phyloP scores from a whole-genome alignment of 2,329 filamentous ascomycete species.

The Pseudopithomyces maydicus region DNA sequence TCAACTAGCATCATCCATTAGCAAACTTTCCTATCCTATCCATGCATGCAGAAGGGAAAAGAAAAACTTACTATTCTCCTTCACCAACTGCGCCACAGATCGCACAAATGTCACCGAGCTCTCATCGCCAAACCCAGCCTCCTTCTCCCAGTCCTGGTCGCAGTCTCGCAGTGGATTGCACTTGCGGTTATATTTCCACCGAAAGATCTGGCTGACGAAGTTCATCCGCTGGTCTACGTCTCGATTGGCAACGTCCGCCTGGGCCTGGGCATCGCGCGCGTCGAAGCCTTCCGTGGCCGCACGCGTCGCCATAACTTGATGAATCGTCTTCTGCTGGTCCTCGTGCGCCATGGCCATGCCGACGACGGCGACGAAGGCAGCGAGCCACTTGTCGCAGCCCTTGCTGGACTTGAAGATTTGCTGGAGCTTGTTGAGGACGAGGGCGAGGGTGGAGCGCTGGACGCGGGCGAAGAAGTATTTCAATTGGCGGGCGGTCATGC shows the following conservation, averaged over 20 bases:
- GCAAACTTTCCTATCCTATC: conserved; percentile 13
- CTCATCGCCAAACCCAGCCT: conserved; percentile 41
- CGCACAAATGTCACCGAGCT: conserved; percentile 43
- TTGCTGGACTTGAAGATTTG: conserved; percentile 51
- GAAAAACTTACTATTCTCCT: conserved; percentile 48
- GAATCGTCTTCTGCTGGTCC: conserved; percentile 53
- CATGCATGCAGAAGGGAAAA: neutral
- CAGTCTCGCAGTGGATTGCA: conserved; percentile 45
- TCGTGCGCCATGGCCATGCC: conserved; percentile 56
- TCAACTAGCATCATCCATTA: conserved; percentile 31
- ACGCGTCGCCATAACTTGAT: conserved; percentile 50
- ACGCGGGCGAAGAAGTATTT: conserved; percentile 56
- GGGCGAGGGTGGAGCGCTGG: conserved; percentile 48
- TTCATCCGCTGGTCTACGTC: conserved; percentile 52
- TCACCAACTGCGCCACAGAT: conserved; percentile 45
- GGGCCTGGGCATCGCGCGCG: conserved; percentile 29
- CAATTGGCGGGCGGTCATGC: conserved; percentile 55
- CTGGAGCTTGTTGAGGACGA: conserved; percentile 53
- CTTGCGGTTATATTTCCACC: conserved; percentile 54
- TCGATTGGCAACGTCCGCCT: conserved; percentile 47
- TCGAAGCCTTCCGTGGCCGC: conserved; percentile 36
- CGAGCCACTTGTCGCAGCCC: conserved; percentile 52
- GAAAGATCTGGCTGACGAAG: conserved; percentile 53
- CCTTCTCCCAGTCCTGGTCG: conserved; percentile 47
- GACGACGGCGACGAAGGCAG: conserved; percentile 52